Evolutionary conservation across 2,329 filamentous ascomycete genomes (phyloP).

Genomic region (Arthrobotrys sinensis): DNA sequence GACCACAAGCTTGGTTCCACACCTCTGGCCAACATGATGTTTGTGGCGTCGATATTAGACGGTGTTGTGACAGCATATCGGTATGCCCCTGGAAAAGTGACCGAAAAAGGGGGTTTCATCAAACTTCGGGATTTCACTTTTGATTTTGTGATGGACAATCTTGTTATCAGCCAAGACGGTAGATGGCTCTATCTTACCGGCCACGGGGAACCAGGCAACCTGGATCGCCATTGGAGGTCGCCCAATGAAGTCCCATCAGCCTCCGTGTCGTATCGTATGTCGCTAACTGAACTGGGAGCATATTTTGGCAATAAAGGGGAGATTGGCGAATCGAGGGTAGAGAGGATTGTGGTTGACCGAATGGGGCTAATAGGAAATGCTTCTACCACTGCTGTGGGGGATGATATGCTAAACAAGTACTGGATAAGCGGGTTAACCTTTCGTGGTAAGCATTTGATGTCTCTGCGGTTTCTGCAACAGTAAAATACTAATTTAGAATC

Average conservation of each 20-base stretch:
- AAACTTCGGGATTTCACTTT: constrained; percentile 37
- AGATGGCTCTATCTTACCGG: constrained; percentile 55
- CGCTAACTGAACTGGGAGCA: constrained; percentile 39
- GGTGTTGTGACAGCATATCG: constrained; percentile 36
- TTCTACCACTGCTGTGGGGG: constrained; percentile 48
- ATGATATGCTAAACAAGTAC: constrained; percentile 41
- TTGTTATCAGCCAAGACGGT: constrained; percentile 36
- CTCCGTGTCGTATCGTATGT: constrained; percentile 41
- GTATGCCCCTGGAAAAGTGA: constrained; percentile 22
- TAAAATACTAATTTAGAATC: constrained; percentile 9
- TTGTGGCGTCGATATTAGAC: constrained; percentile 47
- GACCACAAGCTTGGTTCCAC: neutral
- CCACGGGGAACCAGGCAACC: constrained; percentile 43
- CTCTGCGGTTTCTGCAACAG: neutral
- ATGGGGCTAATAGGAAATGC: constrained; percentile 42
- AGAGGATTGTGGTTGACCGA: constrained; percentile 48
- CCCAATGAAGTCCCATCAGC: constrained; percentile 28
- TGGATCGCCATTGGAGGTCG: constrained; percentile 30
- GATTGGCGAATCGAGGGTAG: constrained; percentile 42
- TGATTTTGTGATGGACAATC: constrained; percentile 54
- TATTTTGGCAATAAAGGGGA: constrained; percentile 45
- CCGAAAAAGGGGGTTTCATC: constrained; percentile 21
- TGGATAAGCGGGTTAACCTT: constrained; percentile 49
- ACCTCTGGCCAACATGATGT: constrained; percentile 19
- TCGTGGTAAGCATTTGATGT: constrained; percentile 13